Conservation (phyloP, 768 basidiomycete species). For the Cystofilobasidium macerans region DNA sequence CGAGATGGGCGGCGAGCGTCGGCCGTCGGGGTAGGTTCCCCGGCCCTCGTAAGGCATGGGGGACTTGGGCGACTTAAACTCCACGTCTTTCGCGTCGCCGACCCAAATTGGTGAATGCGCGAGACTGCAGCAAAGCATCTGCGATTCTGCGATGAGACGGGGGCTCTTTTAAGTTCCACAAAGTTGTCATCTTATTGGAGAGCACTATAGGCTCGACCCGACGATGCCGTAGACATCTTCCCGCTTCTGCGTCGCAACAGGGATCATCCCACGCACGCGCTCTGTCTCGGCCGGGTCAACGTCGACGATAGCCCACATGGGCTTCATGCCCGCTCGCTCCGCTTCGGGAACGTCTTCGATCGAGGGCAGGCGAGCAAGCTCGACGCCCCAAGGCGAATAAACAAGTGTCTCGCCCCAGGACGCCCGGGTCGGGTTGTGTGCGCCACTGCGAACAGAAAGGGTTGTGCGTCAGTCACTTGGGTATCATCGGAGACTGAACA, state of each 20-base stretch:
- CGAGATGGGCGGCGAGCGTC: no score
- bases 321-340: constrained; percentile 25
- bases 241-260: constrained; percentile 32
- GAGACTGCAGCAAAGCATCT: no score
- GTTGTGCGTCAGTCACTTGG: background rate
- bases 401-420: constrained; percentile 36
- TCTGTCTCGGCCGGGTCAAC: constrained; percentile 29
- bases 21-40: no score
- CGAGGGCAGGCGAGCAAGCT: constrained; percentile 31
- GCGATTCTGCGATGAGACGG: no score
- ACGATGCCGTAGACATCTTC: constrained; percentile 32
- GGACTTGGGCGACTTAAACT: no score
- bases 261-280: constrained; percentile 32
- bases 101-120: no score
- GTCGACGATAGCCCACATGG: constrained; percentile 30
- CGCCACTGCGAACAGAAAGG: constrained; percentile 23
- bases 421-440: constrained; percentile 30
- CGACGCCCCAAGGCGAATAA: constrained; percentile 34
- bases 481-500: background rate
- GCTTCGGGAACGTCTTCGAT: constrained; percentile 31
- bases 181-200: no score
- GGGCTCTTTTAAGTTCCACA: no score
- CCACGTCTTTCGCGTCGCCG: no score
- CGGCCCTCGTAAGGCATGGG: no score
- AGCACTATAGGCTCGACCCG: no score